These are phyloP conservation scores for Puccinia novopanici DNA, from an alignment of 1,284 basidiomycete genomes.

Conservation along the genomic window DNA sequence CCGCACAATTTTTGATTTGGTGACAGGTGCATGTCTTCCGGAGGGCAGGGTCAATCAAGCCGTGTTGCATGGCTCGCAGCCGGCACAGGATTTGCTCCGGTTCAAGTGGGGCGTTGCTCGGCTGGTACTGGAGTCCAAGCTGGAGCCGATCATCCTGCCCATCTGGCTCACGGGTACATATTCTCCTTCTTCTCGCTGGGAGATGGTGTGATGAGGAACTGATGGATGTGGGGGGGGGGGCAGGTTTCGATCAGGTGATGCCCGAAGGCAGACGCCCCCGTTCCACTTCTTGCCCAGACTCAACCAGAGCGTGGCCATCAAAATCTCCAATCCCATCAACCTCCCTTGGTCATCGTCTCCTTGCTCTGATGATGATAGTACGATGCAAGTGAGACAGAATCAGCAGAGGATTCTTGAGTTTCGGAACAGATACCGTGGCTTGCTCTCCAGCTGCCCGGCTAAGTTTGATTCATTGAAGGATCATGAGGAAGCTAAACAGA, in stretches of 20 bases:
- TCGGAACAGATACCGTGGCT: neutral
- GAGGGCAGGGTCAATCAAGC: slow-evolving; percentile 87
- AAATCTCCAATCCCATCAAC: slow-evolving; percentile 23
- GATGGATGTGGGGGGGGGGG: slow-evolving; percentile 60
- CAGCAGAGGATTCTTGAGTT: neutral
- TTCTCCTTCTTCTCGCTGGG: slow-evolving; percentile 37
- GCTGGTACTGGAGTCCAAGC: slow-evolving; percentile 35
- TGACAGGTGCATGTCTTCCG: slow-evolving; percentile 87
- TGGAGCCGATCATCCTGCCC: slow-evolving; percentile 53
- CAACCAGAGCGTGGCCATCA: slow-evolving; percentile 57
- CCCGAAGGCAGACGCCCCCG: slow-evolving; percentile 75
- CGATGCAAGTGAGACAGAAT: neutral
- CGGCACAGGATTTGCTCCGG: slow-evolving; percentile 68
- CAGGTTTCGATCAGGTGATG: slow-evolving; percentile 86
- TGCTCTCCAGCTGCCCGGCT: neutral
- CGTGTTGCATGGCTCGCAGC: slow-evolving; percentile 47
- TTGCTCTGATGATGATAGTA: neutral
- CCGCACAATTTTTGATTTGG: neutral
- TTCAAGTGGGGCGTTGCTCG: slow-evolving; percentile 97
- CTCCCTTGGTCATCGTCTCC: neutral
- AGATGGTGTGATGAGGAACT: slow-evolving; percentile 27
- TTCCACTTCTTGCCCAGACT: slow-evolving; percentile 70
- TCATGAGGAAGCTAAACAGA: slow-evolving; percentile 9
- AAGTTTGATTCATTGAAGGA: neutral
- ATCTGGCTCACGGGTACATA: slow-evolving; percentile 20